Evolutionary conservation across 306 rosid genomes (phyloP), one percentile per base, ranked within the genome.

Genomic region (Vigna hirtella): DNA sequence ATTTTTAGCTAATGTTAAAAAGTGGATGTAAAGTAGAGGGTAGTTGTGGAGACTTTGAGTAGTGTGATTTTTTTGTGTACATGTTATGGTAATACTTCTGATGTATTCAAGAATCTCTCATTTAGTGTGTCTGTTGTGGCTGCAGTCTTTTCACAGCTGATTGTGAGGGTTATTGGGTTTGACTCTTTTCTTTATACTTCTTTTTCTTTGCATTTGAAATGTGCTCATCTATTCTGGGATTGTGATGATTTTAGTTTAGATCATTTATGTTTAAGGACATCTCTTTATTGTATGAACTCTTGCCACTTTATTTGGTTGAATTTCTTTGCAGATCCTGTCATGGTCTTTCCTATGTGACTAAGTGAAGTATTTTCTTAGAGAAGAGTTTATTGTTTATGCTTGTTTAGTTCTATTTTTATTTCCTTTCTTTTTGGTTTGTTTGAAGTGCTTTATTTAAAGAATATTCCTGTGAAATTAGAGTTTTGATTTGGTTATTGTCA

Each of bases 141-240:
- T 59, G 73, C 40, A 9, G 48, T 45, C 38, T 42, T 61, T 50
- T 34, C 1, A 3, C 34, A 36, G 14, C 55, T 52, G 68, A 28
- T 55, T 64, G 74, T 15, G 63, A 77, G 28, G 17, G 15, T 18
- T 55, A 36, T 50, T 20, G 26, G 9, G 53, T 24, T 28, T 34
- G 48, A 3, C 79, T 36, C 40, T 43, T 78, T 81, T 36, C 48
- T 30, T 43, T 78, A 7, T 42, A 9, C 11, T n/a, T 66, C 24
- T 65, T 42, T 73, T 66, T 32, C 57, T 69, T 56, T 20, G 62
- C 42, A 61, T 55, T 81, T 82, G 42, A 56, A 75, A 48, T 66
- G 43, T 51, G 15, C 43, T 65, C 51, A 16, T 72, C 11, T 18
- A 53, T 53, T 53, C 7, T 11, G 7, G 1, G 34, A 30, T 4